Percentiles rank a stretch among this genome's conserved stretches.
Conservation (phyloP, 163 green algal species). For the Scenedesmus sp. region DNA sequence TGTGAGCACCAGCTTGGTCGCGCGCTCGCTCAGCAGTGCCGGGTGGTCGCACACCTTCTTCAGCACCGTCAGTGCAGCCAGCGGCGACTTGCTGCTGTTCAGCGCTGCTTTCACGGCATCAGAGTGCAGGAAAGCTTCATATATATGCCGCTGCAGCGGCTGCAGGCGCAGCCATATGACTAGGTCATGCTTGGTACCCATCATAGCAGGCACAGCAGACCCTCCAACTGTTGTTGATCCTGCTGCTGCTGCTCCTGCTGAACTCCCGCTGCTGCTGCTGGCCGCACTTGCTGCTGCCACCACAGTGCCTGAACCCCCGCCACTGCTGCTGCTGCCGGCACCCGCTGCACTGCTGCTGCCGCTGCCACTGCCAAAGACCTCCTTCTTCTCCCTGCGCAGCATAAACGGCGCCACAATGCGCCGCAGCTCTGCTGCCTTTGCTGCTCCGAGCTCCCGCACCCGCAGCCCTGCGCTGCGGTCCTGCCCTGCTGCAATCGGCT, state of each 20-base stretch:
- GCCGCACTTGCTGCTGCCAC: slow-evolving; percentile 12
- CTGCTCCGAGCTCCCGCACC: slow-evolving; percentile 68
- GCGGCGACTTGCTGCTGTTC: slow-evolving; percentile 80
- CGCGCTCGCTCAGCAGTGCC: slow-evolving; percentile 39
- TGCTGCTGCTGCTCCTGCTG: slow-evolving; percentile 37
- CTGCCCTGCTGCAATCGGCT: slow-evolving; percentile 69
- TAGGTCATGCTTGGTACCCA: slow-evolving; percentile 93
- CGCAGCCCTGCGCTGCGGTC: slow-evolving; percentile 67
- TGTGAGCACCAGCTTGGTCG: slow-evolving; percentile 20
- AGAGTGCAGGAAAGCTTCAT: slow-evolving; percentile 80
- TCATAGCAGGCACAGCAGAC: slow-evolving; percentile 47
- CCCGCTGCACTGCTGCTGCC: background rate
- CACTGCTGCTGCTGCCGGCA: background rate
- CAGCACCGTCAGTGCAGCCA: slow-evolving; percentile 86
- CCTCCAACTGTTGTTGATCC: slow-evolving; percentile 1
- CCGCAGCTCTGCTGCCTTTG: slow-evolving; percentile 75
- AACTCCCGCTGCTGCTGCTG: background rate
- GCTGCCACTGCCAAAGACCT: slow-evolving; percentile 65
- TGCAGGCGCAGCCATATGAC: slow-evolving; percentile 95
- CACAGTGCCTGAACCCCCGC: background rate
- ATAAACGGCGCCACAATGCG: slow-evolving; percentile 84
- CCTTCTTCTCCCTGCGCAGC: slow-evolving; percentile 91
- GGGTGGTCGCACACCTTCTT: slow-evolving; percentile 70
- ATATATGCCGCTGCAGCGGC: slow-evolving; percentile 75
- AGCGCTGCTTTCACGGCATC: slow-evolving; percentile 77